A percentile compares a stretch with the other conserved stretches of the same genome.
These are phyloP conservation scores for Arthromyces matolae DNA, from an alignment of 768 basidiomycete genomes.

Conservation along the genomic window DNA sequence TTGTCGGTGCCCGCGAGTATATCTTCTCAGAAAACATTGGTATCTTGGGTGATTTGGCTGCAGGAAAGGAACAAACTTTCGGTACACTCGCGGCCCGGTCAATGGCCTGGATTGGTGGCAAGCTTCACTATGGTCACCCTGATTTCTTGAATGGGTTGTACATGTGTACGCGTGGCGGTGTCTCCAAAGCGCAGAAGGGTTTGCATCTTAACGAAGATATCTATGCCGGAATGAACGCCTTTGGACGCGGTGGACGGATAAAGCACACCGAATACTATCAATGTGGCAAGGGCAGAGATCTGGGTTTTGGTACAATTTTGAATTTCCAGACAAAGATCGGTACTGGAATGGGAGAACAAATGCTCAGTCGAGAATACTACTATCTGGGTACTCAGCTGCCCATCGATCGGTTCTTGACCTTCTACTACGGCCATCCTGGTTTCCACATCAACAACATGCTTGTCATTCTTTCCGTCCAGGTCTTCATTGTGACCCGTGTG, in stretches of 20 bases:
- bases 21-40: conserved; percentile 99
- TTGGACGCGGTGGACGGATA: conserved; percentile 94
- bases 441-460: conserved; percentile 99
- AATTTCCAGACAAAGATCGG: conserved; percentile 99
- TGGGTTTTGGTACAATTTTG: conserved; percentile 97
- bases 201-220: conserved; percentile 99
- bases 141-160: conserved; percentile 98
- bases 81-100: conserved; percentile 95
- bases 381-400: conserved; percentile 97
- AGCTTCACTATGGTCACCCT: conserved; percentile 98
- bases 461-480: conserved; percentile 93
- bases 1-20: conserved; percentile 98
- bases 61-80: conserved; percentile 99
- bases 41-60: conserved; percentile 96
- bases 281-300: conserved; percentile 97
- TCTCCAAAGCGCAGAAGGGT: conserved; percentile 99
- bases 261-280: conserved; percentile 99
- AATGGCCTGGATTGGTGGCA: conserved; percentile 96
- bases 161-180: conserved; percentile 97
- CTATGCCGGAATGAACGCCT: conserved; percentile 98
- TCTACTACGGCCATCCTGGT: conserved; percentile 98
- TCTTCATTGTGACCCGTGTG: conserved; percentile 90
- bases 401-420: conserved; percentile 97
- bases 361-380: conserved; percentile 98
- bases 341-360: conserved; percentile 99